Evolutionary conservation across 106 monocot genomes (phyloP).

Genomic region (Apostasia ramifera): DNA sequence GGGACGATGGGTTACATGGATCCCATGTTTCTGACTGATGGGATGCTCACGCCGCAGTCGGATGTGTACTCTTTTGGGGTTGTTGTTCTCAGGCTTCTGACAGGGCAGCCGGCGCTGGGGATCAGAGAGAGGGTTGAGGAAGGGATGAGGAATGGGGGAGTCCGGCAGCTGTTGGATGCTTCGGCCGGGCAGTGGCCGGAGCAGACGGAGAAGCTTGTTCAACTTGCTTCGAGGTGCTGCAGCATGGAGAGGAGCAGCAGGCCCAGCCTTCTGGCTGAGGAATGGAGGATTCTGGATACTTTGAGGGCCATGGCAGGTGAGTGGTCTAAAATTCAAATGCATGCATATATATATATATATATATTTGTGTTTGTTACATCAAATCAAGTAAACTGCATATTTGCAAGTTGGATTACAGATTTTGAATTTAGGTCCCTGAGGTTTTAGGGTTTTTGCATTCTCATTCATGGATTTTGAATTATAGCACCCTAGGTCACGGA

Average conservation of each 20-base stretch:
- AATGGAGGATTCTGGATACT: slow-evolving; percentile 17
- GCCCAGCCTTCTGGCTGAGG: slow-evolving; percentile 17
- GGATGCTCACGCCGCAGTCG: slow-evolving; percentile 10
- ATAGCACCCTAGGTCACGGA: too few relatives aligned
- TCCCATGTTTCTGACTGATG: slow-evolving; percentile 8
- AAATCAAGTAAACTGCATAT: too few relatives aligned
- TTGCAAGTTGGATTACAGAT: too few relatives aligned
- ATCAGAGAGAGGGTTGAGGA: slow-evolving; percentile 11
- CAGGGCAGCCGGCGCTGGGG: slow-evolving; percentile 15
- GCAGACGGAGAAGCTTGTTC: slow-evolving; percentile 13
- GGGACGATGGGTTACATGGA: slow-evolving; percentile 37
- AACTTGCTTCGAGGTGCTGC: slow-evolving; percentile 30
- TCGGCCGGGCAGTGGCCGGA: slow-evolving; percentile 35
- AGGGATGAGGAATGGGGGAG: slow-evolving; percentile 1
- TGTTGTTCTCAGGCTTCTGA: slow-evolving; percentile 22
- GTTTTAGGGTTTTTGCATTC: too few relatives aligned
- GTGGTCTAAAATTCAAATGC: too few relatives aligned
- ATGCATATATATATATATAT: too few relatives aligned
- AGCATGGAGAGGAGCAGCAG: slow-evolving; percentile 3
- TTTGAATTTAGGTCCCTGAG: too few relatives aligned
- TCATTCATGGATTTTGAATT: too few relatives aligned
- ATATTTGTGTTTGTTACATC: too few relatives aligned
- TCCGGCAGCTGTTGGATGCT: slow-evolving; percentile 19
- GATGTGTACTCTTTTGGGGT: slow-evolving; percentile 34
- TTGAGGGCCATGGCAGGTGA: slow-evolving; percentile 14